A percentile compares a stretch with the other conserved stretches of the same genome.
These are phyloP conservation scores for Dictyostelium intermedium DNA, from an alignment of 78 protist genomes.

Conservation along the genomic window DNA sequence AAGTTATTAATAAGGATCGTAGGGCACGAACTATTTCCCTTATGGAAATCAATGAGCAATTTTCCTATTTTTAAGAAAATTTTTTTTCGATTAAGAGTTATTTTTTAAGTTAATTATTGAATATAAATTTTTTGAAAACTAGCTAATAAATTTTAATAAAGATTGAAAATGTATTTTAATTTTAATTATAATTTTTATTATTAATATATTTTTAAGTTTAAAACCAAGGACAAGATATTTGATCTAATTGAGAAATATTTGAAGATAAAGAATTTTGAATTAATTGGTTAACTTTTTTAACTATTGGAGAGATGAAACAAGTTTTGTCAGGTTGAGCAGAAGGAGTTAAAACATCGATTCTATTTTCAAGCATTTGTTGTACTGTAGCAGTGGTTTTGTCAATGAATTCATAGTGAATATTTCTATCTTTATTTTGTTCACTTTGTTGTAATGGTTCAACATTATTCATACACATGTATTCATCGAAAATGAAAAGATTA, in stretches of 20 bases:
- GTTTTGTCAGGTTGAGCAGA: slow-evolving; percentile 68
- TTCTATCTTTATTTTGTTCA: slow-evolving; percentile 1
- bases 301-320: slow-evolving; percentile 32
- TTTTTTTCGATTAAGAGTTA: too few relatives aligned
- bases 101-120: too few relatives aligned
- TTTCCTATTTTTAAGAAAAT: too few relatives aligned
- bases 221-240: slow-evolving; percentile 46
- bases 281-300: slow-evolving; percentile 56
- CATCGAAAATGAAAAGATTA: slow-evolving; percentile 20
- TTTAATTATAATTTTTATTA: not conserved
- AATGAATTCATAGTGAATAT: slow-evolving; percentile 38
- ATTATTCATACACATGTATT: slow-evolving; percentile 22
- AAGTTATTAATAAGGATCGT: too few relatives aligned
- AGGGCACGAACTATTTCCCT: too few relatives aligned
- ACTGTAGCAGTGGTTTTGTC: slow-evolving; percentile 21
- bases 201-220: not conserved
- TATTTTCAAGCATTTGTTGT: slow-evolving; percentile 26
- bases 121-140: too few relatives aligned
- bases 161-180: too few relatives aligned
- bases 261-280: slow-evolving; percentile 42
- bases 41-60: too few relatives aligned
- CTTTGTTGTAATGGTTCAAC: not conserved
- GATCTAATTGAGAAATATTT: slow-evolving; percentile 43
- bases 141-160: too few relatives aligned
- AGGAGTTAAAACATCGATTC: slow-evolving; percentile 49